Base-by-base conservation (phyloP, 192 early-diverging fungal species). In the Polychytrium aggregatum region DNA sequence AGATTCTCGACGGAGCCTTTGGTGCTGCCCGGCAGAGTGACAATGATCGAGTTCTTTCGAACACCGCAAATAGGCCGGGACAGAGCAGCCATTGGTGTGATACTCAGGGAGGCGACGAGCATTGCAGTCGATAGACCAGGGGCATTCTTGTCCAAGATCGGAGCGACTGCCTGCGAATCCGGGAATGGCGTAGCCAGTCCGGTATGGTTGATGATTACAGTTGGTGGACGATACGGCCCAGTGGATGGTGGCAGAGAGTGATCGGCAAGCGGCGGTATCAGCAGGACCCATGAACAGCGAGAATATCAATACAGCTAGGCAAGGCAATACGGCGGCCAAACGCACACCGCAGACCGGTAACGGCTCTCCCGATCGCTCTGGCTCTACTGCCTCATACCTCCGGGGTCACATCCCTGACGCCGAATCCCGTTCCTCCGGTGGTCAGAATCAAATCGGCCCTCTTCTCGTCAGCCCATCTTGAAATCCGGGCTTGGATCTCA, bases 361-460 rank as follows among this genome's bases (percentile, higher is more conserved):
- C n/a, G n/a, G n/a, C n/a, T n/a, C n/a, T n/a, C n/a, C n/a, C n/a
- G n/a, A n/a, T n/a, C n/a, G n/a, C n/a, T n/a, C n/a, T n/a, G n/a
- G n/a, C n/a, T n/a, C n/a, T n/a, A n/a, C n/a, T n/a, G n/a, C n/a
- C n/a, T n/a, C 27, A 37, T 65, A 81, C 90, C 66, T 89, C 89
- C 2, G 90, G 85, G 1, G 94, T 95, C 6, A 80, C 76, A 50
- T 98, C 94, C 41, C 86, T 66, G 27, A 78, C 62, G 14, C 83
- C 80, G 48, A 98, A 80, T 0, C 94, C 94, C 4, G 94, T 98
- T n/a, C 94, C 94, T 3, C 93, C 93, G 4, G 86, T 81, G 0
- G 86, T 80, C 5, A 94, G 43, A 11, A 94, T 59, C n/a, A 97
- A 59, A 33, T 83, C 74, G 2, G 47, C 57, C 14, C 20, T 33